Percentiles rank a stretch among this genome's conserved stretches.
phyloP scores from a whole-genome alignment of 192 early-diverging fungal species.

The Backusella sp. region DNA sequence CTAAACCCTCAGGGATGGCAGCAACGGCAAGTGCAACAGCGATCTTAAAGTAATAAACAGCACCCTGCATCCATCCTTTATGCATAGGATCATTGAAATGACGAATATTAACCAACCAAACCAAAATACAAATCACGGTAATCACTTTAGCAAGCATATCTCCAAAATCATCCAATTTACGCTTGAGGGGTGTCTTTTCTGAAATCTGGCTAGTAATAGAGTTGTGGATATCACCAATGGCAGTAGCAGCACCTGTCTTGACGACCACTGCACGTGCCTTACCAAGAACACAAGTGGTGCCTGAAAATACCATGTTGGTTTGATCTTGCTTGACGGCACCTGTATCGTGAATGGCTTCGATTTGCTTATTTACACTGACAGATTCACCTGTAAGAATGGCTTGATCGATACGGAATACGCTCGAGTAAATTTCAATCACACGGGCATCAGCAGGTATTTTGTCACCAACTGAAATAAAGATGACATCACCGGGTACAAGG shows the following conservation, averaged over 20 bases:
- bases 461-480: constrained; percentile 89
- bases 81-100: constrained; percentile 91
- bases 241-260: constrained; percentile 82
- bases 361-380: constrained; percentile 86
- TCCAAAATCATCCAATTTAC: constrained; percentile 97
- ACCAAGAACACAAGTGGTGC: constrained; percentile 90
- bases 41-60: constrained; percentile 99
- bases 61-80: constrained; percentile 92
- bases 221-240: constrained; percentile 92
- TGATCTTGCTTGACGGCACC: constrained; percentile 94
- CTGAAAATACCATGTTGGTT: constrained; percentile 95
- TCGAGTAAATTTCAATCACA: constrained; percentile 72
- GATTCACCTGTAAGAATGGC: constrained; percentile 97
- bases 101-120: constrained; percentile 97
- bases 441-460: constrained; percentile 96
- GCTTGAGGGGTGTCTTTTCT: constrained; percentile 95
- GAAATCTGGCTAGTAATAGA: constrained; percentile 81
- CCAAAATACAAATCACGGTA: constrained; percentile 87
- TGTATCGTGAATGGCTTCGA: constrained; percentile 56
- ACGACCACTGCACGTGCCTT: constrained; percentile 89
- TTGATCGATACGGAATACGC: constrained; percentile 90
- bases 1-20: constrained; percentile 97
- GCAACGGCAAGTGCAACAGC: constrained; percentile 98
- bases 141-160: constrained; percentile 82
- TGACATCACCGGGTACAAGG: constrained; percentile 97